A percentile compares a stretch with the other conserved stretches of the same genome.
Evolutionary conservation across 2,329 filamentous ascomycete genomes (phyloP).

Genomic region (Aspergillus bombycis): DNA sequence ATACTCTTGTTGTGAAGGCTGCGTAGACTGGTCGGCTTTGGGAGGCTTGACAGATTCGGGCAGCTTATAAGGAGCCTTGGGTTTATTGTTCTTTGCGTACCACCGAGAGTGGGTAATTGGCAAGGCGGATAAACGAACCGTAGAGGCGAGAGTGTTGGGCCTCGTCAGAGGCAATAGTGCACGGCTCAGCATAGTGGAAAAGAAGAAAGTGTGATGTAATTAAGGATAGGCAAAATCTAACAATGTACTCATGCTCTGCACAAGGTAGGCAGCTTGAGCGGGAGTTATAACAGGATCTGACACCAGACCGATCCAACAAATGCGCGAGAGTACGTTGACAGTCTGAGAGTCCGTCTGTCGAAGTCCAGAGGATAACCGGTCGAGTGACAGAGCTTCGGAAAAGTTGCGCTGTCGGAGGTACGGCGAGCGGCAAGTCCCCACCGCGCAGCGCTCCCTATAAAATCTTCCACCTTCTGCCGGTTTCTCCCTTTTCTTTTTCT

Average conservation of each 20-base stretch:
- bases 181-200: constrained; percentile 48
- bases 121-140: constrained; percentile 38
- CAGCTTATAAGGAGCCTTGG: constrained; percentile 38
- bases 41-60: constrained; percentile 35
- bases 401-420: constrained; percentile 33
- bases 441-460: constrained; percentile 29
- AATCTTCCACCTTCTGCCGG: constrained; percentile 19
- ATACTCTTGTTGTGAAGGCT: constrained; percentile 31
- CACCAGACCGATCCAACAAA: background rate
- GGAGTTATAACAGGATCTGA: background rate
- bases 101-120: constrained; percentile 39
- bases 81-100: constrained; percentile 43
- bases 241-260: constrained; percentile 26
- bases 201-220: constrained; percentile 20
- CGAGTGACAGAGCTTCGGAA: constrained; percentile 27
- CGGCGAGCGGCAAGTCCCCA: constrained; percentile 27
- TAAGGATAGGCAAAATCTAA: constrained; percentile 12
- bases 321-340: background rate
- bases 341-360: constrained; percentile 4
- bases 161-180: constrained; percentile 49
- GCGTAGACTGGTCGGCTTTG: constrained; percentile 29
- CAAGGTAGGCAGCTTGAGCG: constrained; percentile 1
- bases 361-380: constrained; percentile 11
- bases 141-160: constrained; percentile 41
- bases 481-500: constrained; percentile 31